Evolutionary conservation across 2,329 filamentous ascomycete species (phyloP), one percentile per base, ranked within the genome.

Genomic region (Alternaria consortialis): DNA sequence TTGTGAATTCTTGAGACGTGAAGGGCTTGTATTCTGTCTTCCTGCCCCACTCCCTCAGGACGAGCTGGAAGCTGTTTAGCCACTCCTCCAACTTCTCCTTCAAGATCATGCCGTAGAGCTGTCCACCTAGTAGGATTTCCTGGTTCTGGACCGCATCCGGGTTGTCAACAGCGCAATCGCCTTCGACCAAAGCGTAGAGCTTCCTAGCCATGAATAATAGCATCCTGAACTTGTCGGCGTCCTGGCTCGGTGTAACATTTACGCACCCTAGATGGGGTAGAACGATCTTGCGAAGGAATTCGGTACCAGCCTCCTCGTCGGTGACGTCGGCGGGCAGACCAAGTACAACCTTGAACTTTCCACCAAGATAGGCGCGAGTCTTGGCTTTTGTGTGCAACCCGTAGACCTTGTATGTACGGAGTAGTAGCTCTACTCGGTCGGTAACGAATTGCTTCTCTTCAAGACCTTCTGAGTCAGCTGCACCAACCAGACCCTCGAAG

Each of bases 131-230:
- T 25, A 99, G 84, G 59, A 98, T 90, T 79, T 99, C 95, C 76
- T 99, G 95, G 79, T 96, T 97, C 73, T 97, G 94, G 17, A 97
- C 90, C 11, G 95, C 93, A 85, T 99, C 95, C 1, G 95, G 94
- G 74, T 99, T 98, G 82, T 99, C 95, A 5, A 94, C 88, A 5
- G 93, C 87, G 77, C 94, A 98, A 66, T 97, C 94, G 57, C 94
- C 94, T 62, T 94, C 93, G 8, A 95, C 94, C 50, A 99, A 84
- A 13, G 94, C 88, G 75, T 99, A 99, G 32, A 99, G 87, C 80
- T 99, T 99, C 66, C 94, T 87, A 72, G 94, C 91, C 94, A 98
- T 98, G 81, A 98, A 96, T 43, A 98, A 84, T 44, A 98, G 83
- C 87, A 97, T 89, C 69, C 91, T 90, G 82, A 97, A 98, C 80